Conservation (phyloP, 2,329 filamentous ascomycete genomes). For the Talaromyces rugulosus region DNA sequence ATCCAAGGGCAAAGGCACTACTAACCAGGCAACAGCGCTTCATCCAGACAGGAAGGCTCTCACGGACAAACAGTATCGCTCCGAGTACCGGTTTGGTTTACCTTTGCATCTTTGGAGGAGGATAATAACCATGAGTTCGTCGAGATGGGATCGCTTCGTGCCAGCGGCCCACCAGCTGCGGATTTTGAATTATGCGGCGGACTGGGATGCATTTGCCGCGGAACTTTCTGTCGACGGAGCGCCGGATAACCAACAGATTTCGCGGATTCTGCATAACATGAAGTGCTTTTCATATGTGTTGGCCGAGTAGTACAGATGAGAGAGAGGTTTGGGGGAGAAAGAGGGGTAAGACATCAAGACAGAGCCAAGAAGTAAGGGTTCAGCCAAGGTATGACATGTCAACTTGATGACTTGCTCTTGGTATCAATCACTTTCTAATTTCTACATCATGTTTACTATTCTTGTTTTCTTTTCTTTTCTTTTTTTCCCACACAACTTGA, state of each 20-base stretch:
- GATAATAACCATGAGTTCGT: slow-evolving; percentile 25
- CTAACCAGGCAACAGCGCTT: background rate
- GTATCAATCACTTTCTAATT: too few species aligned
- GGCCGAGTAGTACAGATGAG: background rate
- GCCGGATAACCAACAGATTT: slow-evolving; percentile 29
- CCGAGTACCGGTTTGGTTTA: slow-evolving; percentile 22
- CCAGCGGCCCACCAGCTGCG: slow-evolving; percentile 24
- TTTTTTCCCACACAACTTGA: background rate
- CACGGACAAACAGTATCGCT: background rate
- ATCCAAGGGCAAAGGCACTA: background rate
- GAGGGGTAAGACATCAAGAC: background rate
- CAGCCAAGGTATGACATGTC: background rate
- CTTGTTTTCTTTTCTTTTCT: background rate
- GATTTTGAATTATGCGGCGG: slow-evolving; percentile 28
- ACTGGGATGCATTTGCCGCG: slow-evolving; percentile 26
- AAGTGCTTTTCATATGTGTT: slow-evolving; percentile 28
- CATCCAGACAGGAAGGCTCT: background rate
- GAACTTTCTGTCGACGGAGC: slow-evolving; percentile 27
- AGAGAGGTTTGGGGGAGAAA: background rate
- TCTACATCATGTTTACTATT: too few species aligned
- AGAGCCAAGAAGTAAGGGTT: background rate
- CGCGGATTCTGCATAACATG: slow-evolving; percentile 31
- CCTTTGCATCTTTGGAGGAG: slow-evolving; percentile 24
- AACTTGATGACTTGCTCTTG: background rate
- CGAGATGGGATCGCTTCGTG: slow-evolving; percentile 22